Base-by-base conservation (phyloP, 371 early-diverging fungal species). In the Phascolomyces articulosus region DNA sequence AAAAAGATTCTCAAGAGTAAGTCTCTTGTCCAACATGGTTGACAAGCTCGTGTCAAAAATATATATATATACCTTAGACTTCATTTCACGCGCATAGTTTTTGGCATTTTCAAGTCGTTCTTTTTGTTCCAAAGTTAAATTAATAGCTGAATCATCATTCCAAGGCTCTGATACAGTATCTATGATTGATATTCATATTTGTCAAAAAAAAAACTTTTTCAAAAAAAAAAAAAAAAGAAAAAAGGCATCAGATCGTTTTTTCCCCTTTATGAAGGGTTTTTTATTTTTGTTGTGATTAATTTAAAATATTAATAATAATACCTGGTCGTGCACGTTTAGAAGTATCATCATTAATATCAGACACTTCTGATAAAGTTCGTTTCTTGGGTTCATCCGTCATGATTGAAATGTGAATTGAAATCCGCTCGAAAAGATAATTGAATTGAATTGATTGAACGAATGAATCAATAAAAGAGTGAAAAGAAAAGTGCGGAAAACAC, bases 51-150 rank as follows among this genome's bases (percentile, higher is more conserved):
- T 31, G 31, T 31, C 16, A 44, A 23, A 60, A 21, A 47, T 16
- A 53, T 3, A 3, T 53, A 21, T 3, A 28, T 15, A 28, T 21
- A 26, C 27, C 56, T 71, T 74, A 11, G 74, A 66, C 41, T 75
- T 72, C 64, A 73, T 68, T 66, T 85, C 83, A 40, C 72, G 66
- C 18, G 84, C 85, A 65, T 76, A 84, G 28, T 73, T 76, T 64
- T 80, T 79, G 0, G 87, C 87, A 65, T 67, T 68, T 13, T 79
- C 82, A 31, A 86, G 67, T 24, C 74, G 41, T 21, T 44, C 77
- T 57, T 79, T 72, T 63, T 81, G 79, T 20, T 71, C 80, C 2
- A 18, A 4, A 29, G 56, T 49, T 4, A 49, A 13, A 24, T 49
- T 11, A 9, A 49, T 49, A n/a, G 24, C 51, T 9, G 51, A 49